Conservation (phyloP, 1,284 basidiomycete species). For the Malassezia sympodialis region DNA sequence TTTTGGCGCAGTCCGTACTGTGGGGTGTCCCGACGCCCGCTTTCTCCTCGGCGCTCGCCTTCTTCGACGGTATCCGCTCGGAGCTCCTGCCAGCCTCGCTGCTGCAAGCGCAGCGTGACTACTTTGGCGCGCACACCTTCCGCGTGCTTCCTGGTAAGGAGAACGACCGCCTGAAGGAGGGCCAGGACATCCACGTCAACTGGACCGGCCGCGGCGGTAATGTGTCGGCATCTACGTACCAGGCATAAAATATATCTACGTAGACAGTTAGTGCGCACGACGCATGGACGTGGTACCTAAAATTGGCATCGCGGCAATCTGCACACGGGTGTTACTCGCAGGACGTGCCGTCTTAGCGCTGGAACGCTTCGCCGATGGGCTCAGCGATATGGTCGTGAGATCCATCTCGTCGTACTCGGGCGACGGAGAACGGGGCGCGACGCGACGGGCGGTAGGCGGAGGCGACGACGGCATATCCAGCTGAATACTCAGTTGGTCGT, state of each 20-base stretch:
- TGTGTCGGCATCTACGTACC: conserved; percentile 83
- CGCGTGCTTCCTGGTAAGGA: conserved; percentile 38
- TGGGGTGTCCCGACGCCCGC: conserved; percentile 97
- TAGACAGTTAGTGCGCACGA: conserved; percentile 24
- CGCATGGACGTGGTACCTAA: not conserved
- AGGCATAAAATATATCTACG: conserved; percentile 55
- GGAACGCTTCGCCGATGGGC: not conserved
- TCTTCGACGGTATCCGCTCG: conserved; percentile 90
- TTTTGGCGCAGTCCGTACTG: conserved; percentile 87
- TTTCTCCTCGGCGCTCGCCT: conserved; percentile 90
- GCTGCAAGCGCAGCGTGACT: conserved; percentile 72
- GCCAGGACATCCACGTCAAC: conserved; percentile 64
- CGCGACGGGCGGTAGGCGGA: not conserved
- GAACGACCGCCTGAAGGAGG: conserved; percentile 53
- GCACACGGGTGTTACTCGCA: not conserved
- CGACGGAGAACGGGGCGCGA: not conserved
- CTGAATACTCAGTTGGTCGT: not conserved
- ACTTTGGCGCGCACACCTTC: conserved; percentile 49
- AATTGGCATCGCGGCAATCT: conserved; percentile 15
- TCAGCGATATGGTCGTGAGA: conserved; percentile 9
- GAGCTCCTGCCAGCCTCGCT: conserved; percentile 84
- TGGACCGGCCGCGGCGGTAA: conserved; percentile 83
- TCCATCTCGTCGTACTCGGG: conserved; percentile 11
- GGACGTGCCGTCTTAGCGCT: not conserved
- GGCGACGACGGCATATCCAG: conserved; percentile 9